Base-by-base conservation (phyloP, 2,329 filamentous ascomycete species). In the Alternaria triticimaculans region DNA sequence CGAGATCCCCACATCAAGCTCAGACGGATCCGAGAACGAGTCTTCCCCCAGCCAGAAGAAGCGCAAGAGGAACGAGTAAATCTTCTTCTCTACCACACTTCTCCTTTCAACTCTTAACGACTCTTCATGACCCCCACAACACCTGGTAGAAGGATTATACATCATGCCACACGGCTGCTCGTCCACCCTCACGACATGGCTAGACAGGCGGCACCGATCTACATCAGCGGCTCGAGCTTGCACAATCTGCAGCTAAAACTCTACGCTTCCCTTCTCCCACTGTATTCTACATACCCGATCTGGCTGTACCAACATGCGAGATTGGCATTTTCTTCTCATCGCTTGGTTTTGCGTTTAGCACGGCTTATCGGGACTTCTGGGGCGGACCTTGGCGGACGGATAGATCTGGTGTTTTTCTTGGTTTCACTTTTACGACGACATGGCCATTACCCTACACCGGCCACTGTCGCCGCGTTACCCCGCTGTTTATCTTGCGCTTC, bases 31-130 rank as follows among this genome's bases (percentile, higher is more conserved):
- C 5, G 79, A 81, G 65, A 63, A 74, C 26, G 82, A 83, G 58
- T 76, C 78, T 26, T 67, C 75, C 69, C 55, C 78, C 69, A 54
- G 76, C 77, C 82, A 83, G 74, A 88, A 89, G 84, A 92, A 92
- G 87, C 69, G 70, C 63, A 96, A 95, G 90, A 87, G 90, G 82
- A 92, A 87, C 66, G 83, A 85, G 71, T 87, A 87, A 67, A 64
- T 30, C 33, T 58, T 26, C 21, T 20, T 54, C 37, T 41, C 48
- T 60, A 53, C 49, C 41, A 49, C 51, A 71, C 62, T 73, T 73
- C 62, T 66, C 65, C 43, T 70, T 72, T 71, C 64, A 65, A 63
- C 62, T 72, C 75, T 57, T 74, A 68, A 80, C 68, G 77, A 80
- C 68, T 69, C 65, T 70, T 74, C 70, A 80, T 75, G 77, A 80